phyloP scores from a whole-genome alignment of 1,284 basidiomycete genomes.

The Ceratobasidium sp. region DNA sequence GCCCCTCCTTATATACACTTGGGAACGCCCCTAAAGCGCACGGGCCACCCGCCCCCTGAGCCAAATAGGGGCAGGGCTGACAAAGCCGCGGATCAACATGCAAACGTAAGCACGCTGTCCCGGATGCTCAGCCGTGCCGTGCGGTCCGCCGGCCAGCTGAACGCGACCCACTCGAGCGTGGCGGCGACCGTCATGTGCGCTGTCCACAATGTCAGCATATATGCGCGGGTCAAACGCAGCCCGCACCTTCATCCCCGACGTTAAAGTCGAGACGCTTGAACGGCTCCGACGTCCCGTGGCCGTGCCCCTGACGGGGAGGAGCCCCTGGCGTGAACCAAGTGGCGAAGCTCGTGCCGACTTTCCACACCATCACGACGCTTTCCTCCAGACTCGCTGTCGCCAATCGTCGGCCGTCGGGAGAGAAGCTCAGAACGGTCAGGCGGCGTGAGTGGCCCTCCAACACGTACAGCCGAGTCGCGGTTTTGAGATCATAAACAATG shows the following conservation, averaged over 20 bases:
- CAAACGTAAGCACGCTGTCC: conserved; percentile 84
- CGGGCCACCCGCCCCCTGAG: conserved; percentile 33
- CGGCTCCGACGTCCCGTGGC: conserved; percentile 79
- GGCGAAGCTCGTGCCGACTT: conserved; percentile 84
- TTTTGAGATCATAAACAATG: conserved; percentile 97
- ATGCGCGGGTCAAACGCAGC: conserved; percentile 2
- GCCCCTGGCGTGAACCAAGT: conserved; percentile 92
- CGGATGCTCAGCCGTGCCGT: conserved; percentile 84
- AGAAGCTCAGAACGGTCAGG: conserved; percentile 86
- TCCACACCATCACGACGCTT: conserved; percentile 85
- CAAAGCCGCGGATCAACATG: conserved; percentile 61
- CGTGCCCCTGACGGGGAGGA: conserved; percentile 82
- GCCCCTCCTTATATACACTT: conserved; percentile 34
- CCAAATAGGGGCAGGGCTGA: conserved; percentile 42
- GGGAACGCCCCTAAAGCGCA: conserved; percentile 21
- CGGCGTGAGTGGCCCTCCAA: conserved; percentile 88
- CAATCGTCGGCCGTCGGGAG: conserved; percentile 89
- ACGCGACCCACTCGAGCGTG: conserved; percentile 76
- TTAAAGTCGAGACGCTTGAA: conserved; percentile 84
- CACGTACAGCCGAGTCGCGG: conserved; percentile 93
- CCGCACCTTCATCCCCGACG: conserved; percentile 58
- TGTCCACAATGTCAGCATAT: conserved; percentile 52
- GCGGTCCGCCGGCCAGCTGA: conserved; percentile 85
- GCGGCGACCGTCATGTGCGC: conserved; percentile 76
- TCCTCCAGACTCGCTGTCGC: conserved; percentile 90